Evolutionary conservation across 2,329 filamentous ascomycete species (phyloP).

Genomic region (Fusarium lyarnte): DNA sequence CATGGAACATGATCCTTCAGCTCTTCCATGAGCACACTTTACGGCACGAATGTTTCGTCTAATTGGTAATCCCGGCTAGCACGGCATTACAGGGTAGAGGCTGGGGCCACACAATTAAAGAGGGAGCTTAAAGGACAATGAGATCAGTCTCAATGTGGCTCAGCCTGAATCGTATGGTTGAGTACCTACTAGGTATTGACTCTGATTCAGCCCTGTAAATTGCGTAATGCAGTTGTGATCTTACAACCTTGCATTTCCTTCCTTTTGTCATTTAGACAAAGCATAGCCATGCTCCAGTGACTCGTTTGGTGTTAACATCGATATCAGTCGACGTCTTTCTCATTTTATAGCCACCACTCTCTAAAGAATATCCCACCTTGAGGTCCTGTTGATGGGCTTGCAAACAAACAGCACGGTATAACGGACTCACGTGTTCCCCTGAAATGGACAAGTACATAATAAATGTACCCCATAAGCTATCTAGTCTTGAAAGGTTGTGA

Average conservation of each 20-base stretch:
- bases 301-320: background rate
- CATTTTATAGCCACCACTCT: background rate
- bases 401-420: background rate
- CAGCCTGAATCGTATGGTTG: background rate
- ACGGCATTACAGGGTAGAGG: background rate
- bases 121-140: background rate
- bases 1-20: background rate
- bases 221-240: background rate
- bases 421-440: background rate
- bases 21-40: background rate
- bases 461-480: background rate
- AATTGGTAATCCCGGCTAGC: slow-evolving; percentile 4
- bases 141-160: background rate
- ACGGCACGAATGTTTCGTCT: background rate
- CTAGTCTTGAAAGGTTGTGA: background rate
- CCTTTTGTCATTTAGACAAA: background rate
- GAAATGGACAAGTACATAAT: background rate
- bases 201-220: background rate
- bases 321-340: background rate
- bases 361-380: background rate
- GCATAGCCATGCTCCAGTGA: background rate
- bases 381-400: background rate
- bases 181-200: background rate
- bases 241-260: background rate
- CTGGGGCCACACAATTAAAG: background rate